Conservation (phyloP, 2,329 filamentous ascomycete genomes). For the Orbilia brochopaga region DNA sequence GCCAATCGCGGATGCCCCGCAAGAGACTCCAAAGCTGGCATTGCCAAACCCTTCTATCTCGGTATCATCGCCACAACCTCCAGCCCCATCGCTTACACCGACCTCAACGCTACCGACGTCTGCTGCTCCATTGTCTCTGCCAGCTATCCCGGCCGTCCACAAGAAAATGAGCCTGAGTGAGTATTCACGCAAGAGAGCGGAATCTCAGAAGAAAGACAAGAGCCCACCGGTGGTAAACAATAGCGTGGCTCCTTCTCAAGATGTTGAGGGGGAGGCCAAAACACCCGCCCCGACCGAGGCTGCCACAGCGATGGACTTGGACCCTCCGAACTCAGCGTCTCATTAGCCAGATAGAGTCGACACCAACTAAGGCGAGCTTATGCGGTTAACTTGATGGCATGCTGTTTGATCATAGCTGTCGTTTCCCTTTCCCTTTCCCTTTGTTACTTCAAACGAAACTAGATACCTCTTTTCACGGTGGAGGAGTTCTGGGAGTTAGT, state of each 20-base stretch:
- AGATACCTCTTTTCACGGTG: constrained; percentile 47
- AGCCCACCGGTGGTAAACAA: constrained; percentile 3
- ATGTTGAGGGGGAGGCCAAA: constrained; percentile 24
- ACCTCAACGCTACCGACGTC: neutral
- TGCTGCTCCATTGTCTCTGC: constrained; percentile 3
- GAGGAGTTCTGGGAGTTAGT: constrained; percentile 29
- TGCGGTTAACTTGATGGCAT: constrained; percentile 13
- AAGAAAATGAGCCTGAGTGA: constrained; percentile 46
- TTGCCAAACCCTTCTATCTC: constrained; percentile 17
- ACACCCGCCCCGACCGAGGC: neutral
- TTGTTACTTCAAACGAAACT: constrained; percentile 38
- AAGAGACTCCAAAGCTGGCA: constrained; percentile 17
- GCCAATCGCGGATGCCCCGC: constrained; percentile 13
- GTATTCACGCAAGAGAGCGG: constrained; percentile 39
- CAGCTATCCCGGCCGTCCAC: constrained; percentile 15
- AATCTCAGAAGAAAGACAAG: constrained; percentile 40
- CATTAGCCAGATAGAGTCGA: constrained; percentile 2
- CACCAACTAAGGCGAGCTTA: neutral
- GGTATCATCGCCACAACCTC: constrained; percentile 22
- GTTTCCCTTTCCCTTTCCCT: constrained; percentile 6
- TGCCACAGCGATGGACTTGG: constrained; percentile 33
- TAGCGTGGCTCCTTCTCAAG: constrained; percentile 10
- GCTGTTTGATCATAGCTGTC: constrained; percentile 17
- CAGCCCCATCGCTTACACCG: constrained; percentile 24
- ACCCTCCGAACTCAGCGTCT: constrained; percentile 22